Base-by-base conservation (phyloP, 139 green algal genomes). In the Yamagishiella unicocca region DNA sequence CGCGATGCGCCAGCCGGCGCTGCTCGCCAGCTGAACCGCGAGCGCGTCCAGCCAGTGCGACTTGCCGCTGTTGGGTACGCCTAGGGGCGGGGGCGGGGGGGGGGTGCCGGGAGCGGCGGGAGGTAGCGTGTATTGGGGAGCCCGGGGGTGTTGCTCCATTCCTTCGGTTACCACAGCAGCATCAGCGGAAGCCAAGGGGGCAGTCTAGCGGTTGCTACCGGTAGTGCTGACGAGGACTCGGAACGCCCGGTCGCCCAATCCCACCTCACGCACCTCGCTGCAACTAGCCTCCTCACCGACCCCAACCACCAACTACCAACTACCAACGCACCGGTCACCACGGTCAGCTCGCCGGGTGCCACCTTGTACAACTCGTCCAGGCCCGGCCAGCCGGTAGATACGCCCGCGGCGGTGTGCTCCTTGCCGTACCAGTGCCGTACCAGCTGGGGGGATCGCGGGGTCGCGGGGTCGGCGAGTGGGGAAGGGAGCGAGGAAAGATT, bases 21-120 rank as follows among this genome's bases (percentile, higher is more conserved):
- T 42, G 37, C 93, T 73, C 5, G 95, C 89, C 77, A 99, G 92
- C 90, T 99, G 98, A 84, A 94, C 92, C 10, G 96, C 85, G 68
- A 99, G 93, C 25, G 97, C 96, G 86, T 99, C 97, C 33, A 99
- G 93, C 96, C 97, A 99, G 91, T 99, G 96, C 38, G 86, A 95
- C 92, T 99, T 99, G 87, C 97, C 97, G 35, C 92, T 96, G 94
- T 99, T 99, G 88, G 97, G 97, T 50, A 99, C 94, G 27, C 97
- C 89, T 92, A 76, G 40, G 14, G 40, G 70, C 14, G 19, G 19
- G 40, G 25, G 70, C 37, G 35, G 3, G 40, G 70, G 14, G 19
- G 21, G 21, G n/a, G 50, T 58, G 50, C 12, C 50, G 50, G 12
- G 50, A 58, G 50, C 12, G 50, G 12, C 12, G 50, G 12, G 12